phyloP scores from a whole-genome alignment of 768 basidiomycete genomes.

The Collybia sordida region DNA sequence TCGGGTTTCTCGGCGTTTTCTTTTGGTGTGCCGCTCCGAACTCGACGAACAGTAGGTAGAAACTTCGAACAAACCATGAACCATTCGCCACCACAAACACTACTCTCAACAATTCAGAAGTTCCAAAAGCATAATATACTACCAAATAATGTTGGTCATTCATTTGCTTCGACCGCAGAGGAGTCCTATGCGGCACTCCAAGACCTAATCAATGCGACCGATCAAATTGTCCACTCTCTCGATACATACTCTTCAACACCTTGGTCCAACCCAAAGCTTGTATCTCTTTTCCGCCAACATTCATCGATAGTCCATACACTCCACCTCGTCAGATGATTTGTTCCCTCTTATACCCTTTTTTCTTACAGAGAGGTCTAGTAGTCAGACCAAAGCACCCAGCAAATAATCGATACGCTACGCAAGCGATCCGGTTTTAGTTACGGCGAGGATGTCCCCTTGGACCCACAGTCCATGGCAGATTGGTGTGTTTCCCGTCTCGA shows the following conservation, averaged over 20 bases:
- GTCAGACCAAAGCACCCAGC: conserved; percentile 55
- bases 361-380: conserved; percentile 25
- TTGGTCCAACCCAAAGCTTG: conserved; percentile 62
- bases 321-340: conserved; percentile 43
- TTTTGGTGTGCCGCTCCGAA: too few relatives aligned
- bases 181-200: conserved; percentile 44
- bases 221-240: conserved; percentile 55
- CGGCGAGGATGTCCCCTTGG: conserved; percentile 64
- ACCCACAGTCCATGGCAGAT: conserved; percentile 39
- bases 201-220: conserved; percentile 49
- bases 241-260: conserved; percentile 47
- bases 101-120: conserved; percentile 43
- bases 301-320: conserved; percentile 52
- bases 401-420: conserved; percentile 46
- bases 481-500: conserved; percentile 64
- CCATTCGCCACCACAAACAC: conserved; percentile 26
- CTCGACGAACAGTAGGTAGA: too few relatives aligned
- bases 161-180: conserved; percentile 43
- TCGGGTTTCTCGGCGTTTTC: too few relatives aligned
- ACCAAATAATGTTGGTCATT: conserved; percentile 37
- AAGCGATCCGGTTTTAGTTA: conserved; percentile 48
- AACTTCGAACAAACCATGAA: too few relatives aligned
- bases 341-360: conserved; percentile 1
- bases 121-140: conserved; percentile 37
- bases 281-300: conserved; percentile 68